Evolutionary conservation across 495 filamentous ascomycete species (phyloP), one percentile per base, ranked within the genome.

Genomic region (Hypoxylon perforatum): DNA sequence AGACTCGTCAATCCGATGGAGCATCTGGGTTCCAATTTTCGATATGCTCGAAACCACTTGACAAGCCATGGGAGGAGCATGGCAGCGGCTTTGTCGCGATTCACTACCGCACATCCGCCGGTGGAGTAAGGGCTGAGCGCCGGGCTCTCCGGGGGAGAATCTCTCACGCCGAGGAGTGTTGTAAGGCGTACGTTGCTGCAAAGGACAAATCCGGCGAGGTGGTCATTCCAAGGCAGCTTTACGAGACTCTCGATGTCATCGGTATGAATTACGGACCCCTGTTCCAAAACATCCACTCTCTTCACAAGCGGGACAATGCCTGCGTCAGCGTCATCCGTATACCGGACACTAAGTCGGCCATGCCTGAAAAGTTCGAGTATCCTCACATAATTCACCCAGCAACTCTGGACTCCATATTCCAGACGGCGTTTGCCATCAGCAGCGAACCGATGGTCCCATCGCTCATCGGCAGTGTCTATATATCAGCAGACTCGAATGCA

Each of bases 181-280:
- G 57, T 18, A 15, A 45, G 25, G 21, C 39, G 23, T 67, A 56
- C 18, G 21, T 39, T 7, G 39, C 60, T 12, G 52, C 59, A 17
- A 62, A 61, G 53, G 51, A 61, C 22, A 46, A 36, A 10, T 73
- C 55, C 54, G 35, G 64, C 9, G 57, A 61, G 14, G n/a, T 52
- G 1, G 39, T 71, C 3, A 46, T 57, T 19, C 66, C 73, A 10
- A 57, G 69, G 18, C 63, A 73, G 39, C 51, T 77, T 19, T 77
- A 77, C 25, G 65, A 70, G 38, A 39, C 53, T 3, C 58, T 74
- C 1, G 79, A 83, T 25, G 51, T 60, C 19, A 56, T 76, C 15
- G 75, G 75, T 0, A 69, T 86, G 36, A 67, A 78, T 9, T 86
- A 85, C 58, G 85, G 85, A 0, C 76, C 77, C 0, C 46, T 76